These are phyloP conservation scores for Aaosphaeria arxii DNA, from an alignment of 2,329 filamentous ascomycete genomes.

Conservation along the genomic window DNA sequence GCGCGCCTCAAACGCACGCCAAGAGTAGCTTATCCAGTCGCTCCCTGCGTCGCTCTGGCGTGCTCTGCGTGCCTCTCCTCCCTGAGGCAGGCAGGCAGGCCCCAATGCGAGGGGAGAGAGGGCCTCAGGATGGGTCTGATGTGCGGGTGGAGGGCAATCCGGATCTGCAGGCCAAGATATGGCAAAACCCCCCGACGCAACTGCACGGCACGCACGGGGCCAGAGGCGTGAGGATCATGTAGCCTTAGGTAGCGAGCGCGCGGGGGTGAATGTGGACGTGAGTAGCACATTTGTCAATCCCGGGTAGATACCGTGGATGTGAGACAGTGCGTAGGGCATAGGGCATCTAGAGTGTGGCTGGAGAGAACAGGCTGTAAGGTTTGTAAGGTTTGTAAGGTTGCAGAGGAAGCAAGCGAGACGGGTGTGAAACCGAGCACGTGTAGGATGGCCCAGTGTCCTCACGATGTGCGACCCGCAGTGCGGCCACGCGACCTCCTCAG, in stretches of 20 bases:
- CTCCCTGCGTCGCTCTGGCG: no score
- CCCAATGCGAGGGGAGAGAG: no score
- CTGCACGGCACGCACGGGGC: background rate
- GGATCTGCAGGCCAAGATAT: conserved; percentile 12
- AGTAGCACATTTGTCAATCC: conserved; percentile 10
- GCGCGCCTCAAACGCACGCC: conserved; percentile 18
- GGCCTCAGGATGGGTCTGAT: conserved; percentile 10
- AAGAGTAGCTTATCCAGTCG: conserved; percentile 15
- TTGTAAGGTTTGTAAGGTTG: conserved; percentile 6
- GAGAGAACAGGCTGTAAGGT: conserved; percentile 5
- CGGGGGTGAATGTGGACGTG: background rate
- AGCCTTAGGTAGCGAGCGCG: no score
- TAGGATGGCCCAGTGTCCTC: background rate
- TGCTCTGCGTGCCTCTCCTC: no score
- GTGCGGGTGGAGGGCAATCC: conserved; percentile 16
- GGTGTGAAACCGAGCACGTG: conserved; percentile 10
- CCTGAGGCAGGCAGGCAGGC: conserved; percentile 16
- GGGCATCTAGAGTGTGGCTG: background rate
- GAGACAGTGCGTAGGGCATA: conserved; percentile 4
- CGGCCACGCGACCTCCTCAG: background rate
- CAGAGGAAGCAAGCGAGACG: conserved; percentile 8
- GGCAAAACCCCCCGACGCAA: no score
- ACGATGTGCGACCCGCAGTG: conserved; percentile 7
- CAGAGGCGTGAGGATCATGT: conserved; percentile 3
- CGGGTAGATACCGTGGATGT: background rate